phyloP scores from a whole-genome alignment of 129 eudicot species.

The Deinandra increscens region DNA sequence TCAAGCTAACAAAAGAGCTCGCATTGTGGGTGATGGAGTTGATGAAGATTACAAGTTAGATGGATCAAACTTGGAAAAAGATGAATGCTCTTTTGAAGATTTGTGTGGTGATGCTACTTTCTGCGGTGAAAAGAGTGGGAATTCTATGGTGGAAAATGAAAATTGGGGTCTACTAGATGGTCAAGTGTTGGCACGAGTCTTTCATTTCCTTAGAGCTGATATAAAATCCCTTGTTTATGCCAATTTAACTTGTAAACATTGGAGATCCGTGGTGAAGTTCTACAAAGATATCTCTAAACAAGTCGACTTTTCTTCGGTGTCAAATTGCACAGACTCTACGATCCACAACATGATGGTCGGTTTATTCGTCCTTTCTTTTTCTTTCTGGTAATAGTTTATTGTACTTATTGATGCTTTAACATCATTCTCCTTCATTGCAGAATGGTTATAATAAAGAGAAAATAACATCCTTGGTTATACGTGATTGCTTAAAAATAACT shows the following conservation, averaged over 20 bases:
- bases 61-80: slow-evolving; percentile 31
- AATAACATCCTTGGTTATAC: slow-evolving; percentile 62
- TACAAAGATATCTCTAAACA: slow-evolving; percentile 63
- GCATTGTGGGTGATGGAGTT: slow-evolving; percentile 46
- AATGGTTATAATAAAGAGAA: slow-evolving; percentile 70
- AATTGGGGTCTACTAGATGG: slow-evolving; percentile 84
- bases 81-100: slow-evolving; percentile 61
- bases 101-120: slow-evolving; percentile 60
- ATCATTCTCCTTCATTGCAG: slow-evolving; percentile 43
- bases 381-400: not conserved
- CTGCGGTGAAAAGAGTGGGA: slow-evolving; percentile 28
- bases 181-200: slow-evolving; percentile 67
- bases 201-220: slow-evolving; percentile 81
- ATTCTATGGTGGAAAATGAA: slow-evolving; percentile 31
- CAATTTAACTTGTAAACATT: slow-evolving; percentile 76
- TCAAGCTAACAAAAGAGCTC: slow-evolving; percentile 54
- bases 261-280: slow-evolving; percentile 67
- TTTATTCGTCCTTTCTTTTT: slow-evolving; percentile 18
- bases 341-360: slow-evolving; percentile 68
- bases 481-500: slow-evolving; percentile 74
- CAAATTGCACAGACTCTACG: slow-evolving; percentile 60
- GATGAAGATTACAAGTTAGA: slow-evolving; percentile 57
- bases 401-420: not conserved
- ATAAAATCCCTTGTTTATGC: slow-evolving; percentile 69
- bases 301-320: slow-evolving; percentile 63